phyloP scores from a whole-genome alignment of 129 eudicot genomes.

The Calendula officinalis region DNA sequence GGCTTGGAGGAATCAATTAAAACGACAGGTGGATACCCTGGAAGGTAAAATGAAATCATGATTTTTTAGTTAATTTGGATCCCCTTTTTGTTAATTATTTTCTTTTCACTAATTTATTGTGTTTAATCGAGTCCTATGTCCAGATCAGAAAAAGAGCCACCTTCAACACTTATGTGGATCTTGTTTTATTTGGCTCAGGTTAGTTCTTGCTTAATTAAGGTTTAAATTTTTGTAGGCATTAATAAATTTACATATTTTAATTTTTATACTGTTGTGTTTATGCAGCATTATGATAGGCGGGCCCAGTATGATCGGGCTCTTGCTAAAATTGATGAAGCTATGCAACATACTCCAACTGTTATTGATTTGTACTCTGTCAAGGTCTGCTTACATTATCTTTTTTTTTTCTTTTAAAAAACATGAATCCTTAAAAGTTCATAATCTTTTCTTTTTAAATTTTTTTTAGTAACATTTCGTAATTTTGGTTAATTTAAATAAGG shows the following conservation, averaged over 20 bases:
- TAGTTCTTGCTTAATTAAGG: not conserved
- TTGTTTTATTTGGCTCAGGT: slow-evolving; percentile 94
- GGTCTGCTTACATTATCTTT: slow-evolving; percentile 38
- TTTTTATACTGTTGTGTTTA: slow-evolving; percentile 18
- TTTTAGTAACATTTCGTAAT: not conserved
- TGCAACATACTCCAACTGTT: slow-evolving; percentile 90
- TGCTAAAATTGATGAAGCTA: slow-evolving; percentile 80
- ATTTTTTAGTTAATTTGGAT: no score
- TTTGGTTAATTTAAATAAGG: not conserved
- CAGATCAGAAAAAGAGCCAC: slow-evolving; percentile 92
- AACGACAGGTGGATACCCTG: slow-evolving; percentile 78
- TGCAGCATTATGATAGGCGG: slow-evolving; percentile 93
- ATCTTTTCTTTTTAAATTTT: not conserved
- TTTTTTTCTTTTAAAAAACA: no score
- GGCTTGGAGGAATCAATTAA: slow-evolving; percentile 71
- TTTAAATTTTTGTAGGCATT: not conserved
- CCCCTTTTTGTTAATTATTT: no score
- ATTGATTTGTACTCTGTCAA: slow-evolving; percentile 88
- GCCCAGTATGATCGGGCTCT: slow-evolving; percentile 72
- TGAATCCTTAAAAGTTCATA: no score
- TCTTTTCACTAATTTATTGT: slow-evolving; percentile 14
- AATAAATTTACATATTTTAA: not conserved
- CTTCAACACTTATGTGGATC: slow-evolving; percentile 94
- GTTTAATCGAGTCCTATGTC: slow-evolving; percentile 24
- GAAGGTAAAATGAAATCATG: slow-evolving; percentile 43